phyloP scores from a whole-genome alignment of 1,139 yeast genomes.

The Taphrina sp. region DNA sequence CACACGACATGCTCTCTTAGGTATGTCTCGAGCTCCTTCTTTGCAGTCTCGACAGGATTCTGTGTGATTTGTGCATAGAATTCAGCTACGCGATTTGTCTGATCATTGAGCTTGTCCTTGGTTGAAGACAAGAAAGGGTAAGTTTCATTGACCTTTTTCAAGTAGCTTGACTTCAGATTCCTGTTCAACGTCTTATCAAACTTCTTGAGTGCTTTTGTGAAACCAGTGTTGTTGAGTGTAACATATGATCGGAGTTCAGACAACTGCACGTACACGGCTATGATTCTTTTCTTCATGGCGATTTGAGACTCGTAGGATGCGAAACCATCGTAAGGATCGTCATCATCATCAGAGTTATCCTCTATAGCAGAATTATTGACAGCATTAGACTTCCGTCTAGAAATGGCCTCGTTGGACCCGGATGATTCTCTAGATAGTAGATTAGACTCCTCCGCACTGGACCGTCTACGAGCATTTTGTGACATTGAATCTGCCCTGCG shows the following conservation, averaged over 20 bases:
- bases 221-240: slow-evolving; percentile 82
- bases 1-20: slow-evolving; percentile 89
- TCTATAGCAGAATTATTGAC: slow-evolving; percentile 8
- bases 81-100: slow-evolving; percentile 52
- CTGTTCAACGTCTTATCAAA: slow-evolving; percentile 79
- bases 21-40: slow-evolving; percentile 67
- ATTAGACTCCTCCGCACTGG: slow-evolving; percentile 12
- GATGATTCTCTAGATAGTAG: slow-evolving; percentile 30
- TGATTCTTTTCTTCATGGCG: slow-evolving; percentile 65
- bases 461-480: slow-evolving; percentile 36
- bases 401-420: slow-evolving; percentile 5
- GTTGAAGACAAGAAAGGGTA: slow-evolving; percentile 54
- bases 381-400: neutral
- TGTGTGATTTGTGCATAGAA: slow-evolving; percentile 52
- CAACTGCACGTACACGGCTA: slow-evolving; percentile 65
- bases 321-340: slow-evolving; percentile 28
- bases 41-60: slow-evolving; percentile 55
- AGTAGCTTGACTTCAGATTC: slow-evolving; percentile 55
- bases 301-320: slow-evolving; percentile 55
- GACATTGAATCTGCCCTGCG: slow-evolving; percentile 8
- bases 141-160: slow-evolving; percentile 44
- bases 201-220: slow-evolving; percentile 82
- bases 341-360: slow-evolving; percentile 29
- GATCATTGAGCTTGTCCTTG: slow-evolving; percentile 50
- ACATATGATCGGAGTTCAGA: slow-evolving; percentile 81